Evolutionary conservation across 2,329 filamentous ascomycete genomes (phyloP).

Genomic region (Thelonectria olida): DNA sequence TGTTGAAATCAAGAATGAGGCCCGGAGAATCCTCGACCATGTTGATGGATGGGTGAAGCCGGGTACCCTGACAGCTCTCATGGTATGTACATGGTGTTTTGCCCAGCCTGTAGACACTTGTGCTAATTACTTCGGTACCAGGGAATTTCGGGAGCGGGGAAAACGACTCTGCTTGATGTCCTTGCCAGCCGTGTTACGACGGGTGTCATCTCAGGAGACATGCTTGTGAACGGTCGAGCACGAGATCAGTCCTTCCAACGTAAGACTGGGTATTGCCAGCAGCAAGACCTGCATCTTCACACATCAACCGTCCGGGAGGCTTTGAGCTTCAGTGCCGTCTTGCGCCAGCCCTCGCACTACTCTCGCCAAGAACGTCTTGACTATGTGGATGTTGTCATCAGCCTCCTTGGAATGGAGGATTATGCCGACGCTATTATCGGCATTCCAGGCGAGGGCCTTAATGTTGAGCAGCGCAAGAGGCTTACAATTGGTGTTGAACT

Average conservation of each 20-base stretch:
- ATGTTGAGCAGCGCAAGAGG: conserved; percentile 67
- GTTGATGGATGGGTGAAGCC: conserved; percentile 79
- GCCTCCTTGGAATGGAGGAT: conserved; percentile 68
- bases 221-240: conserved; percentile 68
- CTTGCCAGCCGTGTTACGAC: conserved; percentile 83
- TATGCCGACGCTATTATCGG: conserved; percentile 71
- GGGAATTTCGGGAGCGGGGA: conserved; percentile 80
- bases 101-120: too few relatives aligned
- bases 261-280: conserved; percentile 87
- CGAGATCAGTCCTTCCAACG: conserved; percentile 83
- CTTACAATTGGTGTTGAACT: conserved; percentile 66
- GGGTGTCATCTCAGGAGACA: conserved; percentile 85
- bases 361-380: conserved; percentile 76
- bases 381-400: conserved; percentile 80
- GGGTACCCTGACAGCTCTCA: conserved; percentile 74
- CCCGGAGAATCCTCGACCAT: conserved; percentile 71
- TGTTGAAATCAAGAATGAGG: conserved; percentile 71
- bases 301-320: conserved; percentile 86
- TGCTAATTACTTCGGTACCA: not conserved
- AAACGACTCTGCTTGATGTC: conserved; percentile 85
- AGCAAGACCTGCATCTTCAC: conserved; percentile 84
- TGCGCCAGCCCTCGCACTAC: conserved; percentile 78
- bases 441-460: conserved; percentile 64
- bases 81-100: conserved; percentile 56
- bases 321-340: conserved; percentile 80